phyloP scores from a whole-genome alignment of 148 eudicot species.

The Vaccinium corymbosum region DNA sequence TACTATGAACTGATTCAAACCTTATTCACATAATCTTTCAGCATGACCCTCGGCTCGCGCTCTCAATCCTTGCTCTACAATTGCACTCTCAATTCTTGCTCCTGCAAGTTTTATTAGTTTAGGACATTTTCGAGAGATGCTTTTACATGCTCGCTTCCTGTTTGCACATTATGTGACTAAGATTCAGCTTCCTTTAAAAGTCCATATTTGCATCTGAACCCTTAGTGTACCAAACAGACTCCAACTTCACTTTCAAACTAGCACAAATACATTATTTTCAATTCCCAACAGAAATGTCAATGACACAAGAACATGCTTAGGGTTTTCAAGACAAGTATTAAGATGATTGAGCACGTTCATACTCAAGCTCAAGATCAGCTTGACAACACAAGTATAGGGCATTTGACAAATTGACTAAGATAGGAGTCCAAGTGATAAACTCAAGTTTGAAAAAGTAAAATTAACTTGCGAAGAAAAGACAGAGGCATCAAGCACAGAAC shows the following conservation, averaged over 20 bases:
- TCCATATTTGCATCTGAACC: slow-evolving; percentile 35
- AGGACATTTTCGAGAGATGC: neutral
- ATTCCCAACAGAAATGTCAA: neutral
- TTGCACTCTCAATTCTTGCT: neutral
- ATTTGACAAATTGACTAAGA: neutral
- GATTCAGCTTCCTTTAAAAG: slow-evolving; percentile 25
- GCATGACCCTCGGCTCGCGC: neutral
- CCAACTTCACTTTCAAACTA: slow-evolving; percentile 62
- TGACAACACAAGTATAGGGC: neutral
- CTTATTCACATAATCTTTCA: neutral
- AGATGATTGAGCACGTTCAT: neutral
- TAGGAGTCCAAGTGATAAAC: neutral
- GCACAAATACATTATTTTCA: slow-evolving; percentile 28
- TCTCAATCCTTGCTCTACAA: neutral
- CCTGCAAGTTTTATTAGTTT: neutral
- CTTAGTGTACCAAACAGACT: slow-evolving; percentile 62
- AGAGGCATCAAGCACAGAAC: neutral
- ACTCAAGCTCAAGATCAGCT: neutral
- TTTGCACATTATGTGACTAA: neutral
- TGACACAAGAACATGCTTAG: neutral
- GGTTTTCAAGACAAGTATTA: neutral
- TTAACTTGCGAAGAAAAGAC: too few relatives aligned
- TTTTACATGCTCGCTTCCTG: neutral
- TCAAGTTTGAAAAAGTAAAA: neutral
- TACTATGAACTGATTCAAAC: neutral